A percentile compares a stretch with the other conserved stretches of the same genome.
Conservation (phyloP, 768 basidiomycete species). For the Trametes maxima region DNA sequence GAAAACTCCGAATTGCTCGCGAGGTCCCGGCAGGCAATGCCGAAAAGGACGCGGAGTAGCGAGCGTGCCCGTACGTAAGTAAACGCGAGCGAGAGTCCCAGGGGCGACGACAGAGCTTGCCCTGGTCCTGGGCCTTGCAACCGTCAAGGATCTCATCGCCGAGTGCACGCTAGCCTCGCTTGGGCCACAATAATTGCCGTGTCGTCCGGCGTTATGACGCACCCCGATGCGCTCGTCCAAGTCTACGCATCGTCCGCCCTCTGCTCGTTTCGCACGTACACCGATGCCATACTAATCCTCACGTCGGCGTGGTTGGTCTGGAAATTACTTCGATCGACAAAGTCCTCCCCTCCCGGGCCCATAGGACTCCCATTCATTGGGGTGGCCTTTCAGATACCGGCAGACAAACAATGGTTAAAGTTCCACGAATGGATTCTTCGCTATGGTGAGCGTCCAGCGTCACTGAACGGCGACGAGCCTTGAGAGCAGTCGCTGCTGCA, state of each 20-base stretch:
- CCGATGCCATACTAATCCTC: background rate
- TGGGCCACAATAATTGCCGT: too few species aligned
- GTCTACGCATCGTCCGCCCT: too few species aligned
- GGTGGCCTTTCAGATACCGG: conserved; percentile 30
- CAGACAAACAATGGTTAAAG: conserved; percentile 31
- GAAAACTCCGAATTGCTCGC: background rate
- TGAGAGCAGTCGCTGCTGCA: too few species aligned
- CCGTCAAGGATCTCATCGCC: too few species aligned
- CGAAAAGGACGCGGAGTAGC: background rate
- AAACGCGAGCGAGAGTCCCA: too few species aligned
- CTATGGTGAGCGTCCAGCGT: conserved; percentile 23
- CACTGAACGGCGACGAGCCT: background rate
- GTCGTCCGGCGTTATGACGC: too few species aligned
- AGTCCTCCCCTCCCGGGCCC: conserved; percentile 29
- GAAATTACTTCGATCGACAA: background rate
- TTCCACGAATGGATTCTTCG: conserved; percentile 29
- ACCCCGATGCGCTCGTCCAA: too few species aligned
- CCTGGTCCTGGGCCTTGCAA: too few species aligned
- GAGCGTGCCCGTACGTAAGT: too few species aligned
- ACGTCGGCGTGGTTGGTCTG: conserved; percentile 6
- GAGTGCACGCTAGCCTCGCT: too few species aligned
- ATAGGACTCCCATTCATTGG: conserved; percentile 26
- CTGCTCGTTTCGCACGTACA: background rate
- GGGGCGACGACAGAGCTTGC: too few species aligned
- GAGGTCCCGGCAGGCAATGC: background rate